Evolutionary conservation across 2,329 filamentous ascomycete species (phyloP).

Genomic region (Alternaria angustiovoidea): DNA sequence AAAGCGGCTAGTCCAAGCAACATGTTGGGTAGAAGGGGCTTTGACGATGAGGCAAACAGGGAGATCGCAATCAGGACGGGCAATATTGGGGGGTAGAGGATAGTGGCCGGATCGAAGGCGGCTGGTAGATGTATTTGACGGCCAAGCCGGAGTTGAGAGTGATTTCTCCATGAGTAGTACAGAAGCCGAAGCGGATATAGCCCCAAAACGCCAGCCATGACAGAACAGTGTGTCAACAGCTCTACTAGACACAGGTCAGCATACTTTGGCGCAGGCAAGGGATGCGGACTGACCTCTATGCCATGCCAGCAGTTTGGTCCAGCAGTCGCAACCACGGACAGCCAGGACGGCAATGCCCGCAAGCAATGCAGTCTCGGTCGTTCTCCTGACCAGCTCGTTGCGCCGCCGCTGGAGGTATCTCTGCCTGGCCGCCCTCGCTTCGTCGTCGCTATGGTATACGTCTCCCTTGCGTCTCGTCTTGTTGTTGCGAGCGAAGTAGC

Average conservation of each 20-base stretch:
- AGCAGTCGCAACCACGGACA: conserved; percentile 50
- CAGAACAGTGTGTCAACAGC: conserved; percentile 50
- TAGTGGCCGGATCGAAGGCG: conserved; percentile 87
- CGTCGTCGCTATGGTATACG: conserved; percentile 40
- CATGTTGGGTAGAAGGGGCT: conserved; percentile 77
- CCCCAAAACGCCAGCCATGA: conserved; percentile 40
- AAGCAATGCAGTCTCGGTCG: conserved; percentile 64
- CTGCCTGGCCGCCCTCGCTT: conserved; percentile 58
- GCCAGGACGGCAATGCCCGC: conserved; percentile 61
- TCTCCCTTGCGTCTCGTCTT: conserved; percentile 25
- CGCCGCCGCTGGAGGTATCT: conserved; percentile 86
- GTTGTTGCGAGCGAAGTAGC: conserved; percentile 48
- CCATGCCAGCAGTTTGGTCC: conserved; percentile 49
- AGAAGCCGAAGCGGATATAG: conserved; percentile 53
- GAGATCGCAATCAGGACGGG: conserved; percentile 80
- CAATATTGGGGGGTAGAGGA: conserved; percentile 83
- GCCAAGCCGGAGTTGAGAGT: conserved; percentile 42
- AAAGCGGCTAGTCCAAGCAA: conserved; percentile 81
- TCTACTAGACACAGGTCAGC: conserved; percentile 45
- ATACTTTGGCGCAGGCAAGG: neutral
- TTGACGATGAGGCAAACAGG: conserved; percentile 68
- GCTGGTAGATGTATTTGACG: conserved; percentile 70
- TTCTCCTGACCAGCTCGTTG: conserved; percentile 80
- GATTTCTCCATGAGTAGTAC: conserved; percentile 37
- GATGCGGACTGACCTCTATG: conserved; percentile 47